phyloP scores from a whole-genome alignment of 495 filamentous ascomycete genomes.

The Lophium mytilinum region DNA sequence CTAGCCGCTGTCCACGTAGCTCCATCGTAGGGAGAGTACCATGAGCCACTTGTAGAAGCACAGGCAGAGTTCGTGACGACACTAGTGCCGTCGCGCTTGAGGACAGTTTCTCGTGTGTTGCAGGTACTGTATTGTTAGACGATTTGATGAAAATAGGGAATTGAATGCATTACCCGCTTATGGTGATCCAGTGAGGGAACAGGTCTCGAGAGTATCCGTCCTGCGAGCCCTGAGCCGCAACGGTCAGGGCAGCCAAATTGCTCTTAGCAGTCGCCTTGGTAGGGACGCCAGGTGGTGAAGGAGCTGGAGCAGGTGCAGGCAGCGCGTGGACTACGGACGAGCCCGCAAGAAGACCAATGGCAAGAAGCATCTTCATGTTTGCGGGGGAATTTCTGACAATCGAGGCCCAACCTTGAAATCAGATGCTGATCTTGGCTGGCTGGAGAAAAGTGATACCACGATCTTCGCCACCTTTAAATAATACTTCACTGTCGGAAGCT shows the following conservation, averaged over 20 bases:
- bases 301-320: constrained; percentile 15
- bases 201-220: constrained; percentile 51
- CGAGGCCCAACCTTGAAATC: no score
- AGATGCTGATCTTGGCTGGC: no score
- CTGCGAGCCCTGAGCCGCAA: constrained; percentile 44
- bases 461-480: not conserved
- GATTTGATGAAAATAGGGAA: constrained; percentile 35
- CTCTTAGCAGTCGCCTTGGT: constrained; percentile 43
- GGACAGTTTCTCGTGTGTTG: constrained; percentile 51
- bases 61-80: constrained; percentile 47
- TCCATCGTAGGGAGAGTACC: constrained; percentile 62
- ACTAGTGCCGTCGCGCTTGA: constrained; percentile 58
- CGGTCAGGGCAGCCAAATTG: constrained; percentile 47
- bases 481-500: not conserved
- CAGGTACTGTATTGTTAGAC: constrained; percentile 8
- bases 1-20: constrained; percentile 55
- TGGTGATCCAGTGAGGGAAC: constrained; percentile 62
- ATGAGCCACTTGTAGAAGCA: constrained; percentile 49
- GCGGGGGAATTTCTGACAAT: no score
- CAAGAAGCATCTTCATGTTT: not conserved
- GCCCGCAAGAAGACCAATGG: not conserved
- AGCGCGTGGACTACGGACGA: not conserved
- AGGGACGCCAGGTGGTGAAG: constrained; percentile 51
- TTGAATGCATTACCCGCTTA: constrained; percentile 36
- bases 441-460: not conserved